These are phyloP conservation scores for Sphagnum magellanicum DNA, from an alignment of 228 moss, liverwort and hornwort species.

Conservation along the genomic window DNA sequence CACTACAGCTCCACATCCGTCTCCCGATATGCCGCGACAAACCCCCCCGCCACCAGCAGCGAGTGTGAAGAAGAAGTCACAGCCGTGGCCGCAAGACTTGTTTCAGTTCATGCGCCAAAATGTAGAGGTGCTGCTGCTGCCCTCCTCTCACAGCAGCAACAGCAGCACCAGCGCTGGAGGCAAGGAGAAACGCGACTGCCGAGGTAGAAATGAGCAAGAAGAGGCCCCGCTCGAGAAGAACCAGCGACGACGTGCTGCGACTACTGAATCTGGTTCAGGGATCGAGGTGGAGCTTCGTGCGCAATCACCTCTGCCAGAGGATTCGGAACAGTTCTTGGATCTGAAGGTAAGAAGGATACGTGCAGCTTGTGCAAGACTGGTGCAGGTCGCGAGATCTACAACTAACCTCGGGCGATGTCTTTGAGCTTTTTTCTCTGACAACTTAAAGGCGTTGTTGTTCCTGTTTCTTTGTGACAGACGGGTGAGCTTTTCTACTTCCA, in stretches of 20 bases:
- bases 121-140: conserved; percentile 30
- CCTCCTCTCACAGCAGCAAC: neutral
- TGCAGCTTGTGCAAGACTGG: too few relatives aligned
- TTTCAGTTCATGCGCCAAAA: conserved; percentile 47
- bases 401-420: too few relatives aligned
- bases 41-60: conserved; percentile 19
- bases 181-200: neutral
- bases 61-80: conserved; percentile 8
- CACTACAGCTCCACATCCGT: conserved; percentile 17
- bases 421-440: too few relatives aligned
- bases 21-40: conserved; percentile 30
- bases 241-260: too few relatives aligned
- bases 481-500: conserved; percentile 57
- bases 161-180: conserved; percentile 3
- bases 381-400: too few relatives aligned
- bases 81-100: conserved; percentile 49
- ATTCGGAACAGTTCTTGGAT: conserved; percentile 54
- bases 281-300: conserved; percentile 39
- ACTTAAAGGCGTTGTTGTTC: too few relatives aligned
- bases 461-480: conserved; percentile 16
- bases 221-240: too few relatives aligned
- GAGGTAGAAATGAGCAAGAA: too few relatives aligned
- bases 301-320: conserved; percentile 38
- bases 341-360: conserved; percentile 24
- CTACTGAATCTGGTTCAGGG: neutral